phyloP scores from a whole-genome alignment of 352 stramenopile species.

The Phytopythium kandeliae region DNA sequence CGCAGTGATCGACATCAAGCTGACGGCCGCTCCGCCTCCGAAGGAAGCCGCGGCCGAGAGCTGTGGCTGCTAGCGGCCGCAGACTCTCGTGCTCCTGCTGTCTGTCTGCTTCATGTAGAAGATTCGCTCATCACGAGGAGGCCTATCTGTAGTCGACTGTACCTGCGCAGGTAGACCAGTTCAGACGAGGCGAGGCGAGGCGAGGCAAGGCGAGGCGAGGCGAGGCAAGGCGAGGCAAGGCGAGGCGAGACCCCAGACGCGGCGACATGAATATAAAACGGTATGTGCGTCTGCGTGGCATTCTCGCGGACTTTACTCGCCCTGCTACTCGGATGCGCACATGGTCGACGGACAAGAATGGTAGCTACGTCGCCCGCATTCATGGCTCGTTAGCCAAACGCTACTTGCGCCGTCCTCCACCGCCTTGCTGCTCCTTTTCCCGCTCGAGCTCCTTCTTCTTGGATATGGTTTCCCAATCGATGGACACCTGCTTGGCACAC shows the following conservation, averaged over 20 bases:
- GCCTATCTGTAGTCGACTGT: conserved; percentile 15
- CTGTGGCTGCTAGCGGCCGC: conserved; percentile 52
- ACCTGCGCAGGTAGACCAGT: conserved; percentile 8
- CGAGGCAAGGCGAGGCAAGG: too few species aligned
- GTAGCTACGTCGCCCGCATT: too few species aligned
- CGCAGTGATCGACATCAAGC: conserved; percentile 87
- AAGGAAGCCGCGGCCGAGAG: conserved; percentile 69
- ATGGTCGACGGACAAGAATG: not conserved
- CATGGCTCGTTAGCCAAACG: not conserved
- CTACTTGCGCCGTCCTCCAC: conserved; percentile 50
- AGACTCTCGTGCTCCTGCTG: not conserved
- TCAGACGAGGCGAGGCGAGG: too few species aligned
- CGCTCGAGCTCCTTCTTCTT: conserved; percentile 89
- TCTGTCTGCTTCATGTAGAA: conserved; percentile 3
- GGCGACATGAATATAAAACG: conserved; percentile 9
- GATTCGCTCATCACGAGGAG: conserved; percentile 11
- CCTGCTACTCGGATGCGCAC: not conserved
- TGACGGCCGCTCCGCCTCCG: conserved; percentile 67
- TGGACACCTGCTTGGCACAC: conserved; percentile 78
- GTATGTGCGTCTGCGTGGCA: not conserved
- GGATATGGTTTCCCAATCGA: conserved; percentile 86
- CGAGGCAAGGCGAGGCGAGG: too few species aligned
- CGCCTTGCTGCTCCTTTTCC: conserved; percentile 61
- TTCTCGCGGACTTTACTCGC: not conserved
- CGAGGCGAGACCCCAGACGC: conserved; percentile 1